Percentiles rank a stretch among this genome's conserved stretches.
These are phyloP conservation scores for Penicillium lagena DNA, from an alignment of 495 filamentous ascomycete species.

Conservation along the genomic window DNA sequence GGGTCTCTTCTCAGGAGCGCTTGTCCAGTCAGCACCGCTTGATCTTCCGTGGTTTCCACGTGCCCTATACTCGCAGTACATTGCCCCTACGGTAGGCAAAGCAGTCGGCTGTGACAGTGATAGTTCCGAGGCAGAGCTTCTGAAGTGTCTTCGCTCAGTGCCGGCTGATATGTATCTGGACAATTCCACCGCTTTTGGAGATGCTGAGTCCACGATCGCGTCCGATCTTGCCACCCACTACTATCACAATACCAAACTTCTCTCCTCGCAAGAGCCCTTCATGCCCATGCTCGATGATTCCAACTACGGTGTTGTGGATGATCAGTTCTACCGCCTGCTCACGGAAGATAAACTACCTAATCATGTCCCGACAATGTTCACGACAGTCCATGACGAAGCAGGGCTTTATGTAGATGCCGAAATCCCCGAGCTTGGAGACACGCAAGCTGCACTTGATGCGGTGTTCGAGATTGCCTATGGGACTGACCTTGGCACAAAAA, in stretches of 20 bases:
- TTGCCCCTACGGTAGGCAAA: slow-evolving; percentile 13
- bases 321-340: slow-evolving; percentile 24
- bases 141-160: slow-evolving; percentile 18
- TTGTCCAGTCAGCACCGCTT: slow-evolving; percentile 20
- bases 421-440: slow-evolving; percentile 10
- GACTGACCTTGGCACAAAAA: slow-evolving; percentile 4
- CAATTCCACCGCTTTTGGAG: slow-evolving; percentile 16
- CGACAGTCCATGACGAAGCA: slow-evolving; percentile 21
- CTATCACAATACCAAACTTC: slow-evolving; percentile 12
- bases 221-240: slow-evolving; percentile 5
- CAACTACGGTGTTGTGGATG: slow-evolving; percentile 18
- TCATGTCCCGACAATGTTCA: slow-evolving; percentile 25
- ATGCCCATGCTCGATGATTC: slow-evolving; percentile 23
- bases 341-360: slow-evolving; percentile 8
- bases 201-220: slow-evolving; percentile 3
- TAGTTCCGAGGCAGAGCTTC: slow-evolving; percentile 6
- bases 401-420: slow-evolving; percentile 8
- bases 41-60: slow-evolving; percentile 24
- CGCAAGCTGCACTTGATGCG: slow-evolving; percentile 3
- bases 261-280: slow-evolving; percentile 21
- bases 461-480: slow-evolving; percentile 13
- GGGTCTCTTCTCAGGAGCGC: slow-evolving; percentile 25
- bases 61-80: slow-evolving; percentile 13
- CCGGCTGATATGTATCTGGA: slow-evolving; percentile 18
- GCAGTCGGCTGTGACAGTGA: slow-evolving; percentile 19